A percentile compares a stretch with the other conserved stretches of the same genome.
Conservation (phyloP, 2,329 filamentous ascomycete species). For the Microdochium trichocladiopsis region DNA sequence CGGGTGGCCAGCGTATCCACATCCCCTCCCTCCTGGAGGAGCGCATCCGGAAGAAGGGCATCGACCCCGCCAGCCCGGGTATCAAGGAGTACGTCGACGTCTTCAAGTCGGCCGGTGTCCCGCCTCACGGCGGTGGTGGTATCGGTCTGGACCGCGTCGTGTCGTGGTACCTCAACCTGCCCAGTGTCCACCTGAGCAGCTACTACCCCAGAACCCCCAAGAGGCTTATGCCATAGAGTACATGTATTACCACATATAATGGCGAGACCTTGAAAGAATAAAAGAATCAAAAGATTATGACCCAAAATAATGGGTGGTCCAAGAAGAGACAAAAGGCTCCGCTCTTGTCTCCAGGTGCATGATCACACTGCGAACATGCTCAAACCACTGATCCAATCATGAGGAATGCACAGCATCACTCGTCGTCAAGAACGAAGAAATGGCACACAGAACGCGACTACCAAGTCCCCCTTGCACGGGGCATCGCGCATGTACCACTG, state of each 20-base stretch:
- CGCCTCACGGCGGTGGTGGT: conserved; percentile 85
- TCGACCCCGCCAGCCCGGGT: conserved; percentile 66
- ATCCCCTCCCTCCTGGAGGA: conserved; percentile 67
- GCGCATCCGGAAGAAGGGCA: conserved; percentile 70
- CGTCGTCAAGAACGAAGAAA: too few species aligned
- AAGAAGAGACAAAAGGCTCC: too few species aligned
- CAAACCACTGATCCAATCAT: too few species aligned
- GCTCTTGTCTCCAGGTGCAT: too few species aligned
- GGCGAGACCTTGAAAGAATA: not conserved
- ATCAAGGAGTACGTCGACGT: conserved; percentile 87
- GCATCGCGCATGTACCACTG: too few species aligned
- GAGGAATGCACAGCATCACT: too few species aligned
- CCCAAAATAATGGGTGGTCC: too few species aligned
- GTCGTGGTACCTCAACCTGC: conserved; percentile 52
- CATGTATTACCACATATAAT: not conserved
- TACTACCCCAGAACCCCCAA: conserved; percentile 56
- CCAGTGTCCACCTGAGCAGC: conserved; percentile 49
- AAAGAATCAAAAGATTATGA: not conserved
- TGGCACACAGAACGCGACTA: too few species aligned
- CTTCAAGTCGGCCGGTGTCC: conserved; percentile 73
- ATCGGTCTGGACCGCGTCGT: conserved; percentile 87
- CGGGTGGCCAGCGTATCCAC: conserved; percentile 88
- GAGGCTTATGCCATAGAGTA: conserved; percentile 41
- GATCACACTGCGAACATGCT: too few species aligned
- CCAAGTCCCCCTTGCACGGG: too few species aligned